These are phyloP conservation scores for Nothophytophthora sp. DNA, from an alignment of 352 stramenopile species.

Conservation along the genomic window DNA sequence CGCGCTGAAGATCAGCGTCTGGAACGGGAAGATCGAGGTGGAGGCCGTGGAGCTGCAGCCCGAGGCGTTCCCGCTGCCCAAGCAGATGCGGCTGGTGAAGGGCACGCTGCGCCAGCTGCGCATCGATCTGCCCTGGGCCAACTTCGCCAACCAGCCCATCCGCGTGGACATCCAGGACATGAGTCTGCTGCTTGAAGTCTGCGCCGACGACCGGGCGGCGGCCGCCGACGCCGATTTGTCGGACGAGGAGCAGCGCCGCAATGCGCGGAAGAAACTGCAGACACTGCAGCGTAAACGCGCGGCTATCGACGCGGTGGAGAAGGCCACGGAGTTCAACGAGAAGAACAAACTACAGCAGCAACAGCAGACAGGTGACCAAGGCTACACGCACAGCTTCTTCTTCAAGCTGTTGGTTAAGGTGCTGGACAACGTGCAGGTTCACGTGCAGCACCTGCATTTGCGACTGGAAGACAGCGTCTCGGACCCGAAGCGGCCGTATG, in stretches of 20 bases:
- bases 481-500: slow-evolving; percentile 42
- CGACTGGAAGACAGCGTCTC: slow-evolving; percentile 71
- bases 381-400: slow-evolving; percentile 76
- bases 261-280: slow-evolving; percentile 45
- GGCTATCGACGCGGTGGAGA: slow-evolving; percentile 78
- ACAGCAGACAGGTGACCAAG: slow-evolving; percentile 8
- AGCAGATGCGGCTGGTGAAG: slow-evolving; percentile 69
- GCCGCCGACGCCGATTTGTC: slow-evolving; percentile 5
- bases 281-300: slow-evolving; percentile 75
- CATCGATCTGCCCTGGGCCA: slow-evolving; percentile 78
- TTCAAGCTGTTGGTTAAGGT: slow-evolving; percentile 82
- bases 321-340: slow-evolving; percentile 65
- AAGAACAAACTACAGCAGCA: slow-evolving; percentile 26
- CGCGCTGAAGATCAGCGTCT: slow-evolving; percentile 83
- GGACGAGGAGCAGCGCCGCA: slow-evolving; percentile 20
- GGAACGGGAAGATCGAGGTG: slow-evolving; percentile 86
- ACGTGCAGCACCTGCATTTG: slow-evolving; percentile 77
- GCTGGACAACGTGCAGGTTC: slow-evolving; percentile 85
- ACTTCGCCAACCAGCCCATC: slow-evolving; percentile 73
- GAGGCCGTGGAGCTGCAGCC: slow-evolving; percentile 79
- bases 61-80: slow-evolving; percentile 67
- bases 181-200: slow-evolving; percentile 66
- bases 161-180: slow-evolving; percentile 79
- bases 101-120: slow-evolving; percentile 74
- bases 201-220: slow-evolving; percentile 29